phyloP scores from a whole-genome alignment of 495 filamentous ascomycete genomes.

The Pyronema domesticum region DNA sequence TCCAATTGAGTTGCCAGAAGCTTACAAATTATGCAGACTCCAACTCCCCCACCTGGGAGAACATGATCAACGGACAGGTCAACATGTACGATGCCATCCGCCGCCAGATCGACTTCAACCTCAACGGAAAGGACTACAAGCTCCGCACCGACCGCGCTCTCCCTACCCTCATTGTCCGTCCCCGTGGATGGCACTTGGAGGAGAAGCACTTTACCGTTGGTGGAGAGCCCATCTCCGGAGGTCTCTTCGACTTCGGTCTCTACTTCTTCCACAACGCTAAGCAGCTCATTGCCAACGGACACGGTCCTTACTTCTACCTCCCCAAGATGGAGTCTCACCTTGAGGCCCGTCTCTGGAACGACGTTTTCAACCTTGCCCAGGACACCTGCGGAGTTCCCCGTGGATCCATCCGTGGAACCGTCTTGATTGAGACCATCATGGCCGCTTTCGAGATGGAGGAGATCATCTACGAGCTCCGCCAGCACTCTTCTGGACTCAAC shows the following conservation, averaged over 20 bases:
- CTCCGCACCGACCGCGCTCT: constrained; percentile 68
- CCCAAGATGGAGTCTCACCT: constrained; percentile 99
- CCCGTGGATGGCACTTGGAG: constrained; percentile 86
- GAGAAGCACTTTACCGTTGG: constrained; percentile 98
- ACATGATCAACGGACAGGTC: constrained; percentile 97
- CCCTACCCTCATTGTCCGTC: constrained; percentile 66
- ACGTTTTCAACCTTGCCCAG: constrained; percentile 92
- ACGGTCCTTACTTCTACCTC: constrained; percentile 96
- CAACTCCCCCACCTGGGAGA: constrained; percentile 94
- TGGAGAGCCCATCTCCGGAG: constrained; percentile 83
- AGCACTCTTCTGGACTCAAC: constrained; percentile 92
- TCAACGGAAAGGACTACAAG: constrained; percentile 90
- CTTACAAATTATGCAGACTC: constrained; percentile 44
- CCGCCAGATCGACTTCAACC: constrained; percentile 89
- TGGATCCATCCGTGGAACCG: constrained; percentile 87
- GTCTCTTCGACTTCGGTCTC: constrained; percentile 92
- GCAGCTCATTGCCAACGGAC: constrained; percentile 66
- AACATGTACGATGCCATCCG: constrained; percentile 97
- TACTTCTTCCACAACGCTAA: constrained; percentile 99
- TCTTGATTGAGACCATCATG: constrained; percentile 94
- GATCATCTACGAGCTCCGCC: constrained; percentile 98
- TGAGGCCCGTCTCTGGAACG: constrained; percentile 95
- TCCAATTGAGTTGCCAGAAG: not conserved
- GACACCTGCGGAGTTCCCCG: constrained; percentile 77
- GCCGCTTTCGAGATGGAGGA: constrained; percentile 99